A percentile compares a stretch with the other conserved stretches of the same genome.
Conservation (phyloP, 768 basidiomycete species). For the Hebeloma cylindrosporum region DNA sequence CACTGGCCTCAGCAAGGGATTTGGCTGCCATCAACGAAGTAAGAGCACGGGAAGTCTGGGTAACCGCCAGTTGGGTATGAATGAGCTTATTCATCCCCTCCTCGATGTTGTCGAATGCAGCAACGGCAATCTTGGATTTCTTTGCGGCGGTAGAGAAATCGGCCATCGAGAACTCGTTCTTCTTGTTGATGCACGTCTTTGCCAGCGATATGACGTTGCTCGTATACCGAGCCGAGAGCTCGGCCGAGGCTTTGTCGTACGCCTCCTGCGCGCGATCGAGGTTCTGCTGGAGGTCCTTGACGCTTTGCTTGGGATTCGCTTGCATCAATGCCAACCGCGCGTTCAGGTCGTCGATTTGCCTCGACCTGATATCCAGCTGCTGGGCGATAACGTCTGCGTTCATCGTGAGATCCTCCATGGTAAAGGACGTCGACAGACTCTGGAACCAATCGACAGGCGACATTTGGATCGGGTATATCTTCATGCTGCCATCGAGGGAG, state of each 20-base stretch:
- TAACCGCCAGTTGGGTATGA: slow-evolving; percentile 9
- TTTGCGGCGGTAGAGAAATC: too few relatives aligned
- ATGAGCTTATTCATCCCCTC: too few relatives aligned
- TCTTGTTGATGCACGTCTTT: slow-evolving; percentile 20
- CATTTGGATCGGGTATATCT: slow-evolving; percentile 28
- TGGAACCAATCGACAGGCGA: slow-evolving; percentile 29
- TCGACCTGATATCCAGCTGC: slow-evolving; percentile 24
- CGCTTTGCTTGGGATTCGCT: slow-evolving; percentile 15
- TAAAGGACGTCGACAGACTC: slow-evolving; percentile 27
- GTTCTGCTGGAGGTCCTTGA: slow-evolving; percentile 16
- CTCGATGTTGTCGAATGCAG: too few relatives aligned
- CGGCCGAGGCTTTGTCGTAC: slow-evolving; percentile 19
- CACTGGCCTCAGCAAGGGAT: slow-evolving; percentile 21
- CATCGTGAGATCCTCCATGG: slow-evolving; percentile 27
- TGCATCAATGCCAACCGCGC: slow-evolving; percentile 19
- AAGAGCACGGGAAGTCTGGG: slow-evolving; percentile 18
- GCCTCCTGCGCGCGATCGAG: slow-evolving; percentile 19
- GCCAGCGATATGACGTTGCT: slow-evolving; percentile 25
- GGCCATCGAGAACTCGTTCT: slow-evolving; percentile 10
- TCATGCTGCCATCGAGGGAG: slow-evolving; percentile 26
- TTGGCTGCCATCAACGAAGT: slow-evolving; percentile 15
- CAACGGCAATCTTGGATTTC: too few relatives aligned
- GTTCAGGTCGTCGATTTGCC: slow-evolving; percentile 26
- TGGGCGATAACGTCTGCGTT: slow-evolving; percentile 23
- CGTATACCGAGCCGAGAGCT: slow-evolving; percentile 18